Conservation (phyloP, 257 asterid genomes). For the Penstemon newberryi region DNA sequence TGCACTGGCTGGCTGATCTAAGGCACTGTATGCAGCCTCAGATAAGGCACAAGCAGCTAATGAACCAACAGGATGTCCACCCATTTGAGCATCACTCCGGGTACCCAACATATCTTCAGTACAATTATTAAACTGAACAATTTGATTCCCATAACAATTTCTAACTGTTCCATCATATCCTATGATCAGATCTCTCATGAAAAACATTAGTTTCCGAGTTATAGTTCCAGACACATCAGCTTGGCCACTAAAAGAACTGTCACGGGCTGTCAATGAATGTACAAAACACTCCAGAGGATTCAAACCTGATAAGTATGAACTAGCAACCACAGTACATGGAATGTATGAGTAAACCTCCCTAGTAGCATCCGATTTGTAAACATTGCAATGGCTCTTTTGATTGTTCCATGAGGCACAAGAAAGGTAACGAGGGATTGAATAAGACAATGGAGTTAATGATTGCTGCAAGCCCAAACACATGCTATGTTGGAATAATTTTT, state of each 20-base stretch:
- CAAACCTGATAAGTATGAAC: slow-evolving; percentile 72
- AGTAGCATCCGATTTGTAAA: slow-evolving; percentile 29
- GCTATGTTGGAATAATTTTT: slow-evolving; percentile 84
- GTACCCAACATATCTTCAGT: slow-evolving; percentile 22
- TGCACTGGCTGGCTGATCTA: slow-evolving; percentile 91
- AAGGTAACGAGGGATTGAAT: slow-evolving; percentile 60
- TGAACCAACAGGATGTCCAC: slow-evolving; percentile 91
- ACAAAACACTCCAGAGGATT: slow-evolving; percentile 81
- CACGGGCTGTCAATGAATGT: slow-evolving; percentile 79
- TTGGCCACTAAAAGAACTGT: slow-evolving; percentile 89
- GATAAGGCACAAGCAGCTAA: slow-evolving; percentile 94
- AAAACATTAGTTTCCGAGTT: slow-evolving; percentile 68
- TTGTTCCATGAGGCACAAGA: slow-evolving; percentile 83
- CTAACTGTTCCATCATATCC: slow-evolving; percentile 94
- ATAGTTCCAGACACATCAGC: slow-evolving; percentile 93
- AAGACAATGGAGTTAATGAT: slow-evolving; percentile 67
- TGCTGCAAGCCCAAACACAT: slow-evolving; percentile 94
- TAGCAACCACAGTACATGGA: slow-evolving; percentile 66
- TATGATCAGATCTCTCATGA: slow-evolving; percentile 73
- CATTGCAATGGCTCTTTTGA: slow-evolving; percentile 39
- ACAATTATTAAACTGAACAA: slow-evolving; percentile 68
- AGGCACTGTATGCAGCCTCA: slow-evolving; percentile 95
- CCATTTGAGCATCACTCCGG: slow-evolving; percentile 32
- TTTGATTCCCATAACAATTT: slow-evolving; percentile 70
- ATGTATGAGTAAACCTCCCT: slow-evolving; percentile 43